These are phyloP conservation scores for Alternaria angustiovoidea DNA, from an alignment of 2,329 filamentous ascomycete species.

Conservation along the genomic window DNA sequence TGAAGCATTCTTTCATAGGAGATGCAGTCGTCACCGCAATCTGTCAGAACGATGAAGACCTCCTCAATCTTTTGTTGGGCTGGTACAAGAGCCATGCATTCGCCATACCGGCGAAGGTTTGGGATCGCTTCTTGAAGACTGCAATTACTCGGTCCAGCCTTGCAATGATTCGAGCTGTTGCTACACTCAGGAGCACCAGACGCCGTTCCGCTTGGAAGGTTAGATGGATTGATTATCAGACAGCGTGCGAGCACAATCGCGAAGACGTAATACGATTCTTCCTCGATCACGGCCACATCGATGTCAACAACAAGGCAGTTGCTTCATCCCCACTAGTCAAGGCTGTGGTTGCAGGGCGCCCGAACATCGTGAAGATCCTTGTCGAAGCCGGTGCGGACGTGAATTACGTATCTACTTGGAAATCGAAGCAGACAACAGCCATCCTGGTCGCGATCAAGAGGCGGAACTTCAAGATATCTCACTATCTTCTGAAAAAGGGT, in stretches of 20 bases:
- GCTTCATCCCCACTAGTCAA: background rate
- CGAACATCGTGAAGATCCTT: background rate
- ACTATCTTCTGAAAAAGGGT: background rate
- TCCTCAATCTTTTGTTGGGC: background rate
- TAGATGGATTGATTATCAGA: background rate
- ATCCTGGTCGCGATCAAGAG: background rate
- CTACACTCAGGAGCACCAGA: fast-evolving
- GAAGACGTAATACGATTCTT: background rate
- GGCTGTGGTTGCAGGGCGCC: background rate
- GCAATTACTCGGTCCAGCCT: background rate
- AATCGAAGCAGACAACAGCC: background rate
- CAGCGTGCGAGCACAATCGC: background rate
- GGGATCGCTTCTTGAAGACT: background rate
- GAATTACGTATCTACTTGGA: background rate
- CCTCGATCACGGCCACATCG: background rate
- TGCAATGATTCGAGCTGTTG: background rate
- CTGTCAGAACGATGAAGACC: background rate
- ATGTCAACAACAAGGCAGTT: background rate
- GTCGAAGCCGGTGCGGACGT: background rate
- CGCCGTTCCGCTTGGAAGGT: background rate
- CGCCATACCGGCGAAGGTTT: too few relatives aligned
- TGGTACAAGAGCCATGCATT: background rate
- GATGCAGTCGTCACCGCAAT: background rate
- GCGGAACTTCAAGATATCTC: background rate
- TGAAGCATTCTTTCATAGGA: background rate